Base-by-base conservation (phyloP, 129 eudicot genomes). In the Centella asiatica region DNA sequence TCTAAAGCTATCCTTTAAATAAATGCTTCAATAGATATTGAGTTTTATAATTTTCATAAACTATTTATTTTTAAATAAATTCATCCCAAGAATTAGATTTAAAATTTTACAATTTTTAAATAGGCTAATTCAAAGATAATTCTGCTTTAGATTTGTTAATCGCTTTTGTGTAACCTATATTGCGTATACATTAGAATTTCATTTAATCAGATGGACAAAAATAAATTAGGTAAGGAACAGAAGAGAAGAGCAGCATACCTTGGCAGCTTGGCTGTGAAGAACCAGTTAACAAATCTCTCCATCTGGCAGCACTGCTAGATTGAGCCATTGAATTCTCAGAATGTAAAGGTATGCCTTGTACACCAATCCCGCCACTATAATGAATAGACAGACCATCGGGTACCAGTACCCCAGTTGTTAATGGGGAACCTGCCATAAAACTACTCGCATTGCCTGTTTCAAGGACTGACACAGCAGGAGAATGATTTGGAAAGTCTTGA, bases 361-460 rank as follows among this genome's bases (percentile, higher is more conserved):
- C 77, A 39, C 59, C 75, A 63, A 48, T 53, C 20, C 67, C 74
- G 62, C 63, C 65, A 67, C 67, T 74, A 66, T 80, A 66, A 48
- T 53, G 66, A 73, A 77, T 49, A 15, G 85, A 69, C 42, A 79
- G 54, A 1, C 90, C 89, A 57, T 78, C 83, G 22, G 89, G 83
- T 15, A 82, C 74, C 70, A 80, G 69, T 42, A 80, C 90, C 48
- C 87, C 89, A 0, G 85, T 74, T 20, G 83, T 69, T 22, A 80
- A 75, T 3, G 90, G 95, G 37, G 95, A 89, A 20, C 79, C 74
- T 2, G 73, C 75, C 73, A 79, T 69, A 15, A 83, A 64, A 62
- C 62, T 72, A 28, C 79, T 82, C 1, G 51, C 54, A 24, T 47
- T 67, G 53, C 80, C 86, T 20, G 71, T 76, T 72, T 89, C 82